Evolutionary conservation across 768 basidiomycete genomes (phyloP), one percentile per base, ranked within the genome.

Genomic region (Trametes maxima): DNA sequence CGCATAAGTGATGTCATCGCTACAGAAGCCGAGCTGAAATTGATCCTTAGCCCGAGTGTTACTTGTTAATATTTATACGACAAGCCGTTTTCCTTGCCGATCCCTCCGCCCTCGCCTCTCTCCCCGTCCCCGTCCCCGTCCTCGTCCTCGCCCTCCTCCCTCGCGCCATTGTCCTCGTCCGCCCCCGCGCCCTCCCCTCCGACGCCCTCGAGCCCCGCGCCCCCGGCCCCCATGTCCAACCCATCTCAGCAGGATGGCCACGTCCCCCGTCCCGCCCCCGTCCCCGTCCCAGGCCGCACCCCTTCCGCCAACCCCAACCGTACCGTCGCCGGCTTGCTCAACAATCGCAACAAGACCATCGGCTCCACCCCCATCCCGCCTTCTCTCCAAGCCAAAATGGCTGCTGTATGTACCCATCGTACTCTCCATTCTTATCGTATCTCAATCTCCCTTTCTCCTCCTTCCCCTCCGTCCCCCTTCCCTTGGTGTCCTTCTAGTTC

Each of bases 311-410:
- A 54, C 28, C 69, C 65, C 28, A 47, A 48, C 40, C 68, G 72
- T 42, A 67, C 70, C 36, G 70, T 71, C 16, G 76, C 76, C 24
- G 74, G 77, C 59, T 76, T 86, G 46, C 80, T 86, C 63, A 72
- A 76, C 44, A 78, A 75, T 76, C 72, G 71, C 75, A 57, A 51
- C 37, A 73, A 70, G 58, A 62, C 73, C 60, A 69, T 65, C 59
- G 74, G 77, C 43, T 74, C 82, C 19, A 88, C 88, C 0, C 88
- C 90, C 48, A 91, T 98, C 63, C 95, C 95, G 0, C 92, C 95
- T 0, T 82, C 85, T 47, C 82, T 98, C 46, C 94, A 95, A 72
- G 93, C 92, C 63, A 97, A 94, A 79, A 91, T 98, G 89, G 92
- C 90, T 43, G 92, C 89, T 28, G 94, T 95, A 72, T 67, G 85